Percentiles rank a stretch among this genome's conserved stretches.
These are phyloP conservation scores for Pinguiococcus pyrenoidosus DNA, from an alignment of 108 stramenopile genomes.

Conservation along the genomic window DNA sequence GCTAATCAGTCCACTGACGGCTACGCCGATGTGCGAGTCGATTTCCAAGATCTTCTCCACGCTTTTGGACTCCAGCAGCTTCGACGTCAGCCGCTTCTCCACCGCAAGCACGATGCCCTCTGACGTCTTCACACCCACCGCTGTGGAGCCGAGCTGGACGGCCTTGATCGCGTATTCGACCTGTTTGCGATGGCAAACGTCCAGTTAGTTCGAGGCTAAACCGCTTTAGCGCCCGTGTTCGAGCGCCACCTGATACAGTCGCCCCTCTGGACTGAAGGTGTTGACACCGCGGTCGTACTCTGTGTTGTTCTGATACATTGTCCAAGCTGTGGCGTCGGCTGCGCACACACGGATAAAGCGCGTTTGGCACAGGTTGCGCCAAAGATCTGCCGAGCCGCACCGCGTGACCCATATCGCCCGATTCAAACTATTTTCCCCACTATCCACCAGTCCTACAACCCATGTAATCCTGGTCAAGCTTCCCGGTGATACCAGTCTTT, in stretches of 20 bases:
- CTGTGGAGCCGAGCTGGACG: constrained; percentile 83
- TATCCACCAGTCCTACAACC: no score
- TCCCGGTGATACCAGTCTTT: no score
- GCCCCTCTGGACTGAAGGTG: constrained; percentile 98
- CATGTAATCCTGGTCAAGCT: no score
- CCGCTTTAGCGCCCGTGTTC: neutral
- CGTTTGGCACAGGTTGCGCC: no score
- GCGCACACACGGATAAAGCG: no score
- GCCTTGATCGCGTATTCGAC: constrained; percentile 99
- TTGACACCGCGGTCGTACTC: constrained; percentile 99
- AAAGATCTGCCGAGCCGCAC: no score
- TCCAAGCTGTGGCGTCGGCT: no score
- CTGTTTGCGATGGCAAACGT: no score
- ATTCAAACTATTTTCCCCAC: no score
- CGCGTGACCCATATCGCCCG: no score
- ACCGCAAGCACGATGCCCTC: constrained; percentile 87
- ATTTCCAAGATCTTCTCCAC: constrained; percentile 98
- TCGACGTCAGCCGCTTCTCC: constrained; percentile 86
- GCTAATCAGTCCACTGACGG: constrained; percentile 91
- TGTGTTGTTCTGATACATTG: constrained; percentile 79
- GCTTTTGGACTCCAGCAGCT: constrained; percentile 74
- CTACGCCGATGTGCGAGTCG: constrained; percentile 88
- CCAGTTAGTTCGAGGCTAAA: no score
- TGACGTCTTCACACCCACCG: constrained; percentile 86
- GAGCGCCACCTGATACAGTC: constrained; percentile 91